These are phyloP conservation scores for Murraya paniculata DNA, from an alignment of 345 rosid species.

Conservation along the genomic window DNA sequence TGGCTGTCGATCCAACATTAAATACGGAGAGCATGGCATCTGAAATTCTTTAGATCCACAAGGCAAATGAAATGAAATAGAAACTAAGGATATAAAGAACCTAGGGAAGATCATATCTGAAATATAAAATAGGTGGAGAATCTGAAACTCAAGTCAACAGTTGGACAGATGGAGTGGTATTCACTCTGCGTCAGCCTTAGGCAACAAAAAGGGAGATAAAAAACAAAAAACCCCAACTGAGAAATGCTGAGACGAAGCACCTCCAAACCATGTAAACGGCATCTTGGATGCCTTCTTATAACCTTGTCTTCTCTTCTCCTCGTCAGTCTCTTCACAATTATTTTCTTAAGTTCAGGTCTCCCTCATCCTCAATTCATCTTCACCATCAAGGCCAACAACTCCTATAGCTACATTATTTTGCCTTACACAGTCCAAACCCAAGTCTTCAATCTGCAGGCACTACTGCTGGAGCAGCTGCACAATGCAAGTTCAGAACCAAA, in stretches of 20 bases:
- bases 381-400: conserved; percentile 5
- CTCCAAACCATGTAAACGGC: conserved; percentile 29
- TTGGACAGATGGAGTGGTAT: neutral
- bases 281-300: conserved; percentile 22
- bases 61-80: conserved; percentile 1
- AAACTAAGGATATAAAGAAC: neutral
- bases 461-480: conserved; percentile 41
- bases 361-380: conserved; percentile 25
- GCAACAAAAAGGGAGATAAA: neutral
- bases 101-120: conserved; percentile 26
- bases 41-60: neutral
- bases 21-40: neutral
- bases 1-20: neutral
- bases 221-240: neutral
- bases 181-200: neutral
- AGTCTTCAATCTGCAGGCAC: conserved; percentile 35
- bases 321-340: conserved; percentile 27
- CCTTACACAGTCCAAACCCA: conserved; percentile 32
- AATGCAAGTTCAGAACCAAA: conserved; percentile 21
- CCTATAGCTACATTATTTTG: neutral
- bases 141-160: conserved; percentile 16
- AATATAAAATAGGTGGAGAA: conserved; percentile 6
- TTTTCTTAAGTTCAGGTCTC: conserved; percentile 27
- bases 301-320: conserved; percentile 30
- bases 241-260: conserved; percentile 37